A percentile compares a stretch with the other conserved stretches of the same genome.
Conservation (phyloP, 805 yeast species). For the Saturnispora hagleri region DNA sequence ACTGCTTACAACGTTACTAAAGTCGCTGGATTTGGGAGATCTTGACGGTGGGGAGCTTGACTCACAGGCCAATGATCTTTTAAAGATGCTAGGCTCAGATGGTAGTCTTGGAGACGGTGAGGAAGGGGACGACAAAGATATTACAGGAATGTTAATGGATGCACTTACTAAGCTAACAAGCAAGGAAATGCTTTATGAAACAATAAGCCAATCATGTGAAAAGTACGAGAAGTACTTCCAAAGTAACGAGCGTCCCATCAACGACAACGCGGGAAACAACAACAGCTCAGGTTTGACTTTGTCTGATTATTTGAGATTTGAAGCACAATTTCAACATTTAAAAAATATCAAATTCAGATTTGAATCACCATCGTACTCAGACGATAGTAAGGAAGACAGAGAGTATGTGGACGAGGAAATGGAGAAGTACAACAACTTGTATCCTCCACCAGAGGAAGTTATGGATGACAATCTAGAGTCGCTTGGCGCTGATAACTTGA, state of each 20-base stretch:
- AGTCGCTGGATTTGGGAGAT: conserved; percentile 39
- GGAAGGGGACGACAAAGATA: conserved; percentile 25
- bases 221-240: conserved; percentile 68
- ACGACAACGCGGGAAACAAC: not conserved
- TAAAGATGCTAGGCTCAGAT: not conserved
- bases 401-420: conserved; percentile 47
- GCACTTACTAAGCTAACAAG: conserved; percentile 77
- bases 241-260: conserved; percentile 29
- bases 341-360: conserved; percentile 53
- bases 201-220: conserved; percentile 67
- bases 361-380: conserved; percentile 56
- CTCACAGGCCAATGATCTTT: not conserved
- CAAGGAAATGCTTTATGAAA: conserved; percentile 80
- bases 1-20: conserved; percentile 51
- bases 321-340: conserved; percentile 54
- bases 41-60: not conserved
- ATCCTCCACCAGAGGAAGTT: conserved; percentile 73
- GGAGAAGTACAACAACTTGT: conserved; percentile 64
- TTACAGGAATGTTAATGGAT: conserved; percentile 54
- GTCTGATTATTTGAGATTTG: conserved; percentile 36
- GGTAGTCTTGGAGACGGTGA: conserved; percentile 14
- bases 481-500: conserved; percentile 30
- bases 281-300: conserved; percentile 25
- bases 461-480: conserved; percentile 35
- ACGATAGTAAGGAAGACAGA: conserved; percentile 35